These are phyloP conservation scores for Dioszegia crocea DNA, from an alignment of 768 basidiomycete species.

Conservation along the genomic window DNA sequence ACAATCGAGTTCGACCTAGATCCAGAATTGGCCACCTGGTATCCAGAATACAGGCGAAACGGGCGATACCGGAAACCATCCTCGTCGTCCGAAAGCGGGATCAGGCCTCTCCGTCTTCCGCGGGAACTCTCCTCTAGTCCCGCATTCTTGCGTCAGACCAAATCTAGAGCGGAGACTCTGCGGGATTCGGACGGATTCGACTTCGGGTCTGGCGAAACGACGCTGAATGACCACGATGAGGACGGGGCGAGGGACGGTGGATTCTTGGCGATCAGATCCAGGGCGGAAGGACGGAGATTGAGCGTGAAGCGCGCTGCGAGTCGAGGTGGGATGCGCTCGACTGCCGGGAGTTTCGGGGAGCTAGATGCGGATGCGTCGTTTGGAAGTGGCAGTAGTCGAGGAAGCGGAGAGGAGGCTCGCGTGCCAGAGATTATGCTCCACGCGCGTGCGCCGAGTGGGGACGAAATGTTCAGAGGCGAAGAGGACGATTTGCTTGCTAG, in stretches of 20 bases:
- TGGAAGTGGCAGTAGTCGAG: background rate
- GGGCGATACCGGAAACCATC: slow-evolving; percentile 20
- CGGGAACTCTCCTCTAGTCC: slow-evolving; percentile 16
- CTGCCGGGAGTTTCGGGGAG: slow-evolving; percentile 10
- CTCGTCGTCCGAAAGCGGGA: slow-evolving; percentile 18
- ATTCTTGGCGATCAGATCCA: background rate
- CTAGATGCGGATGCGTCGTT: background rate
- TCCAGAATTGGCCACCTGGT: slow-evolving; percentile 70
- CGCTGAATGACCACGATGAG: slow-evolving; percentile 4
- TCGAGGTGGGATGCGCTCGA: background rate
- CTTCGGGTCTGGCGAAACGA: slow-evolving; percentile 2
- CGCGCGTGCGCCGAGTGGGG: background rate
- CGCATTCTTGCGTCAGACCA: slow-evolving; percentile 4
- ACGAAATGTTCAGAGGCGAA: background rate
- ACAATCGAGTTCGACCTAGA: slow-evolving; percentile 86
- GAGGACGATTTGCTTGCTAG: slow-evolving; percentile 30
- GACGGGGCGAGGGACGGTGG: background rate
- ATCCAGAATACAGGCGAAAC: slow-evolving; percentile 59
- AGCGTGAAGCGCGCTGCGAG: background rate
- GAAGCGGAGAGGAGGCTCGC: background rate
- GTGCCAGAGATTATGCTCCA: slow-evolving; percentile 4
- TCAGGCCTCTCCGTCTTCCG: slow-evolving; percentile 23
- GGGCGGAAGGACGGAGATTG: background rate
- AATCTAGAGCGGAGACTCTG: background rate
- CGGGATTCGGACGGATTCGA: slow-evolving; percentile 5